Evolutionary conservation across 768 basidiomycete species (phyloP), one percentile per base, ranked within the genome.

Genomic region (Tephrocybe sp.): DNA sequence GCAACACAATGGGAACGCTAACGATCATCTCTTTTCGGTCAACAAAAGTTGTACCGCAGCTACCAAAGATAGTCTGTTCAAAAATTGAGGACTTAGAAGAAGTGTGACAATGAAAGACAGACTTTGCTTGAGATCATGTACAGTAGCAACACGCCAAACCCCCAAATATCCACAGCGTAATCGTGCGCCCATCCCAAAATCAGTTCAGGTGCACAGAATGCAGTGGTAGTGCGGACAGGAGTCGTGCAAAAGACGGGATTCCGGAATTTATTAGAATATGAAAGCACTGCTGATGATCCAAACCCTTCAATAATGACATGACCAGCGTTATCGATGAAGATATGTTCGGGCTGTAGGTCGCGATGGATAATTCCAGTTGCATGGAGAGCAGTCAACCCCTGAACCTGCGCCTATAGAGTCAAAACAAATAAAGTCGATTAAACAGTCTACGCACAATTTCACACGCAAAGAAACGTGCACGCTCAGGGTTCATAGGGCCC

Each of bases 161-260:
- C 75, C 83, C 83, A 85, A 55, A 73, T 76, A 62, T 85, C 83
- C 16, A 79, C 79, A 12, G 72, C 65, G 19, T 60, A 66, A 54
- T 80, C 76, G 46, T 79, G 74, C 13, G 67, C 59, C 83, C 83
- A 85, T 0, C 77, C 77, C 8, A 84, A 65, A 11, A 82, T 52
- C 0, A 79, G 52, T 54, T 84, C 83, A 1, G 83, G 82, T 4
- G 83, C 79, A 17, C 65, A 69, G 56, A 75, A 79, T 36, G 58
- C 40, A 46, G 51, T 52, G n/a, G 42, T 35, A 8, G 35, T 20
- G 20, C 47, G 11, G 39, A 57, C 56, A 1, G 79, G 75, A 52
- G 65, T 74, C 17, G 63, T 70, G n/a, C 62, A 48, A 62, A 83
- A 82, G 11, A 80, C 63, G 50, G 73, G 72, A 41, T 68, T 62